Evolutionary conservation across 139 green algal species (phyloP), one percentile per base, ranked within the genome.

Genomic region (Chlamydomonas urium): DNA sequence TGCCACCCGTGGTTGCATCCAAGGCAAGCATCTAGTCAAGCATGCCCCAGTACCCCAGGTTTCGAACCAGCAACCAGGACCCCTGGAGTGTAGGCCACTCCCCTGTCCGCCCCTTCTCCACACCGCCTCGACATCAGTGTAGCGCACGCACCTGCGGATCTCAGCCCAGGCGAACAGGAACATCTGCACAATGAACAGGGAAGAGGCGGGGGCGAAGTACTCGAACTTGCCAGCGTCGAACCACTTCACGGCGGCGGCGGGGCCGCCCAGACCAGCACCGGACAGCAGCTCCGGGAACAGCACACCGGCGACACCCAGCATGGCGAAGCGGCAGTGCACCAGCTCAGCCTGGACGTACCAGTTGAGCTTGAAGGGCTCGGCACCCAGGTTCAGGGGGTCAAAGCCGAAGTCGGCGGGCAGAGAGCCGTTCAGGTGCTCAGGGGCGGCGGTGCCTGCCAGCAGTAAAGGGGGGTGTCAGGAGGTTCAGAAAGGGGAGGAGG

Each of bases 331-430:
- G 42, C 63, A 71, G 76, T 93, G 76, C 42, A 94, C 71, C 62
- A 97, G 85, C 88, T 97, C 93, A 71, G 92, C 83, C 74, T 97
- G 87, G 47, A 80, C 76, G 74, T 91, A 92, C 87, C 89, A 32
- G 24, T 58, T 42, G 56, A 38, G 34, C 32, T 58, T 47, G 24
- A 57, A n/a, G 10, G 8, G 2, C 6, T 47, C 50, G n/a, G 3
- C 34, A 23, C 29, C 33, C 50, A 36, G 31, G 28, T 32, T 14
- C 47, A 98, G 79, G 32, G 93, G 93, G 79, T 98, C 94, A 65
- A 95, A 89, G 63, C 81, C 78, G 47, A 74, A 77, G 75, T 87
- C 78, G 47, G 78, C 83, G n/a, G 79, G 72, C 57, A 88, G 67
- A 26, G 70, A 74, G 73, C 84, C 84, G 29, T 91, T 75, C 59